These are phyloP conservation scores for Xanthoparmelia taractica DNA, from an alignment of 495 filamentous ascomycete species.

Conservation along the genomic window DNA sequence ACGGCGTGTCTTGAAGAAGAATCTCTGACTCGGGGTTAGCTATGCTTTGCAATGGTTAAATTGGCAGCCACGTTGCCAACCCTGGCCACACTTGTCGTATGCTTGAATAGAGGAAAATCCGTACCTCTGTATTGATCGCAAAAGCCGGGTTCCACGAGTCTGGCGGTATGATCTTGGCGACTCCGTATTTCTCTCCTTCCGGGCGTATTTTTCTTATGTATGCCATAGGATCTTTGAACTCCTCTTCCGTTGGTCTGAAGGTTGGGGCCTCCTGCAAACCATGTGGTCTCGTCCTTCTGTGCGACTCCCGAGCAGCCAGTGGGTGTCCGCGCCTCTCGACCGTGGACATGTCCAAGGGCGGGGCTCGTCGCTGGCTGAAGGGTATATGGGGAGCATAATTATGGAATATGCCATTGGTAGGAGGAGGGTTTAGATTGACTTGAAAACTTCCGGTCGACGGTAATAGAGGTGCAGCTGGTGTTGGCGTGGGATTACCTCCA, in stretches of 20 bases:
- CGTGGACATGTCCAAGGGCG: slow-evolving; percentile 74
- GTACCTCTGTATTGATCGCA: slow-evolving; percentile 93
- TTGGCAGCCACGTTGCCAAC: neutral
- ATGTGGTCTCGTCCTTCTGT: slow-evolving; percentile 69
- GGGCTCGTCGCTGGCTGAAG: slow-evolving; percentile 60
- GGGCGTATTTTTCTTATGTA: slow-evolving; percentile 86
- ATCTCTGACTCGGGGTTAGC: slow-evolving; percentile 54
- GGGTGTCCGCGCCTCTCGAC: slow-evolving; percentile 85
- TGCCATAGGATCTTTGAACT: slow-evolving; percentile 87
- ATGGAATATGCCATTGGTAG: slow-evolving; percentile 38
- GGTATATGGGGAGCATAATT: slow-evolving; percentile 43
- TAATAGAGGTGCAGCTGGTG: slow-evolving; percentile 32
- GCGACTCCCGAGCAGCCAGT: slow-evolving; percentile 62
- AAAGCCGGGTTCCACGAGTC: slow-evolving; percentile 91
- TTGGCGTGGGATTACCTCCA: slow-evolving; percentile 38
- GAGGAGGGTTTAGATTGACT: slow-evolving; percentile 36
- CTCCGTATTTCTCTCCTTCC: slow-evolving; percentile 77
- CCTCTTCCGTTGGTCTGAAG: slow-evolving; percentile 81
- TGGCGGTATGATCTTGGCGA: slow-evolving; percentile 92
- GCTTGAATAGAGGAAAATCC: slow-evolving; percentile 24
- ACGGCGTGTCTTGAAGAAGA: slow-evolving; percentile 93
- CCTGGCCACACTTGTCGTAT: neutral
- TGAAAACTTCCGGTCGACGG: slow-evolving; percentile 23
- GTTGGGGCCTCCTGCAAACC: slow-evolving; percentile 86
- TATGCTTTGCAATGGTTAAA: neutral